Conservation (phyloP, 306 rosid genomes). For the Casuarina glauca region DNA sequence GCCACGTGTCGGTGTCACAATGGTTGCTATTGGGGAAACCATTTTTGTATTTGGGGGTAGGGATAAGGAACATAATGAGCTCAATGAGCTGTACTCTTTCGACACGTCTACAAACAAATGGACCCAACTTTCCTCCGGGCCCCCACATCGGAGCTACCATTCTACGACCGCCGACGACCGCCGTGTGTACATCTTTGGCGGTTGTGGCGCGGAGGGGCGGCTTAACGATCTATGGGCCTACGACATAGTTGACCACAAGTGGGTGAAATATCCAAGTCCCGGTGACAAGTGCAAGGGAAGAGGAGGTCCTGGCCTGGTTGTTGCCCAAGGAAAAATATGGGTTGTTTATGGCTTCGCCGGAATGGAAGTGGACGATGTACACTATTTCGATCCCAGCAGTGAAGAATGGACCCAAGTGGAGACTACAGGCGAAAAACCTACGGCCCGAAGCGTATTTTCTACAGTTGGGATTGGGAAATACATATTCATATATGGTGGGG, state of each 20-base stretch:
- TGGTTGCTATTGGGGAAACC: constrained; percentile 57
- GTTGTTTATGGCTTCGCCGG: constrained; percentile 87
- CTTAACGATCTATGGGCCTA: constrained; percentile 91
- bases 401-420: constrained; percentile 66
- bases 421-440: constrained; percentile 69
- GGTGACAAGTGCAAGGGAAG: constrained; percentile 66
- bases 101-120: constrained; percentile 64
- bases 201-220: constrained; percentile 74
- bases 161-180: constrained; percentile 52
- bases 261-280: constrained; percentile 59
- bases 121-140: constrained; percentile 68
- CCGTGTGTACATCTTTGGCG: constrained; percentile 65
- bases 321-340: constrained; percentile 73
- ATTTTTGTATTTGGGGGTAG: constrained; percentile 88
- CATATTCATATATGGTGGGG: constrained; percentile 73
- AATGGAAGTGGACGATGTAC: constrained; percentile 77
- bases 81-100: constrained; percentile 74
- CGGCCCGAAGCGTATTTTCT: constrained; percentile 77
- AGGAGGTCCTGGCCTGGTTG: constrained; percentile 81
- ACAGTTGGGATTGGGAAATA: constrained; percentile 48
- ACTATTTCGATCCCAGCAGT: constrained; percentile 47
- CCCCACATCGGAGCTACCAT: constrained; percentile 84
- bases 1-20: constrained; percentile 82
- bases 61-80: constrained; percentile 77
- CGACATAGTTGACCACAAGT: constrained; percentile 51